Percentiles rank a stretch among this genome's conserved stretches.
phyloP scores from a whole-genome alignment of 768 basidiomycete genomes.

The Filobasidium floriforme region DNA sequence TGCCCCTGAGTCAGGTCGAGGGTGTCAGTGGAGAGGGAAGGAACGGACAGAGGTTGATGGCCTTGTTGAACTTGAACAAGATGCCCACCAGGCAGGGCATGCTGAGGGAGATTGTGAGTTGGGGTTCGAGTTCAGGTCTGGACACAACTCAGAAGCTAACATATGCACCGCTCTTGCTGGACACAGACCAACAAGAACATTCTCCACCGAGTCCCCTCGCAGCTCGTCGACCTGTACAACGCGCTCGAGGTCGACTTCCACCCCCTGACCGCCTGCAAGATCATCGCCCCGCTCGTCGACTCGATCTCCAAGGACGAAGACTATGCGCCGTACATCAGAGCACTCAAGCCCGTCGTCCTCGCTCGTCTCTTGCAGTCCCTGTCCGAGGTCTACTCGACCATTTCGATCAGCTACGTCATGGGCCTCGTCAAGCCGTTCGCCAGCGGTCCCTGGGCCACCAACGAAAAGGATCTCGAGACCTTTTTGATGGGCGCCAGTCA shows the following conservation, averaged over 20 bases:
- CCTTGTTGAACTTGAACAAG: conserved; percentile 72
- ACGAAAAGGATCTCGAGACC: conserved; percentile 69
- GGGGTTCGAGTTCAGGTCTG: neutral
- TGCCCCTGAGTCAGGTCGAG: conserved; percentile 59
- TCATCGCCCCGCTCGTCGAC: conserved; percentile 69
- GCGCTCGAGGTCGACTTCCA: conserved; percentile 89
- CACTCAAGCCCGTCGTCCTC: conserved; percentile 81
- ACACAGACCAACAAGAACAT: conserved; percentile 69
- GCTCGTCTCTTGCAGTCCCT: conserved; percentile 85
- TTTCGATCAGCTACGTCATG: conserved; percentile 69
- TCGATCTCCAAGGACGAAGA: conserved; percentile 49
- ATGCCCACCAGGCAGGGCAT: conserved; percentile 81
- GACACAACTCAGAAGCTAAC: conserved; percentile 5
- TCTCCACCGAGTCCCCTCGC: conserved; percentile 62
- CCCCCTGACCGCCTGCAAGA: conserved; percentile 72
- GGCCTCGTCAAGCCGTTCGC: conserved; percentile 67
- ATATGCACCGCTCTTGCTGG: neutral
- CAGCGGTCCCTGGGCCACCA: conserved; percentile 50
- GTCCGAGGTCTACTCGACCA: conserved; percentile 81
- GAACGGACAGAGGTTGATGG: conserved; percentile 63
- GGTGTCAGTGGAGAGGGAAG: conserved; percentile 54
- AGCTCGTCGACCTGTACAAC: conserved; percentile 71
- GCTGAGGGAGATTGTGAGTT: conserved; percentile 73
- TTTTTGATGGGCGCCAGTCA: conserved; percentile 89
- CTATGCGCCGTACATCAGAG: conserved; percentile 76